Evolutionary conservation across 805 yeast genomes (phyloP).

Genomic region (Barnettozyma siamensis): DNA sequence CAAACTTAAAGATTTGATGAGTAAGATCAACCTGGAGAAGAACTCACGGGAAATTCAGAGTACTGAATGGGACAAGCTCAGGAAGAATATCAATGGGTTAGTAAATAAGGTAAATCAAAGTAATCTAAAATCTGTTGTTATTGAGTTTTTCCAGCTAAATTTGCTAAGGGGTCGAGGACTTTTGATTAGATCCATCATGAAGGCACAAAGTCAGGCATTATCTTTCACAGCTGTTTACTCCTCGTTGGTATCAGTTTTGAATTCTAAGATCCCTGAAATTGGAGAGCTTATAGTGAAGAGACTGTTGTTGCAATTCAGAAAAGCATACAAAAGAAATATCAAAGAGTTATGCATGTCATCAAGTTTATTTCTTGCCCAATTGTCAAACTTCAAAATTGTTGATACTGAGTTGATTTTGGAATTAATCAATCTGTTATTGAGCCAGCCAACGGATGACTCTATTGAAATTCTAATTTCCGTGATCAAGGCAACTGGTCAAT

Average conservation of each 20-base stretch:
- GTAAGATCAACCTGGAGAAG: conserved; percentile 26
- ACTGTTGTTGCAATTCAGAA: conserved; percentile 52
- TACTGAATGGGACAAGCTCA: conserved; percentile 52
- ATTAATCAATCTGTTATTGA: conserved; percentile 41
- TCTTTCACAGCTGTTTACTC: conserved; percentile 47
- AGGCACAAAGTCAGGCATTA: conserved; percentile 39
- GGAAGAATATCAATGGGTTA: conserved; percentile 40
- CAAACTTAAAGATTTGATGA: conserved; percentile 38
- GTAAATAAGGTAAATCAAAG: conserved; percentile 39
- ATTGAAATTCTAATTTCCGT: conserved; percentile 49
- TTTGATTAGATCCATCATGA: conserved; percentile 51
- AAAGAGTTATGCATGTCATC: conserved; percentile 38
- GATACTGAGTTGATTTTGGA: conserved; percentile 52
- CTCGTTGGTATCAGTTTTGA: conserved; percentile 51
- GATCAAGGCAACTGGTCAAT: conserved; percentile 47
- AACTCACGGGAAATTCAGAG: conserved; percentile 41
- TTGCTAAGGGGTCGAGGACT: conserved; percentile 57
- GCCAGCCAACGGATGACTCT: conserved; percentile 46
- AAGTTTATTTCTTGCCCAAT: conserved; percentile 49
- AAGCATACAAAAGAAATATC: conserved; percentile 43
- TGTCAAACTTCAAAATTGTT: conserved; percentile 57
- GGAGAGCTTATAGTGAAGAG: conserved; percentile 55
- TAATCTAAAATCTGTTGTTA: conserved; percentile 44
- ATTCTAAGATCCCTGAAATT: conserved; percentile 61
- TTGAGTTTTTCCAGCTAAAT: conserved; percentile 51